phyloP scores from a whole-genome alignment of 2,329 filamentous ascomycete genomes.

The Trichoderma sp. region DNA sequence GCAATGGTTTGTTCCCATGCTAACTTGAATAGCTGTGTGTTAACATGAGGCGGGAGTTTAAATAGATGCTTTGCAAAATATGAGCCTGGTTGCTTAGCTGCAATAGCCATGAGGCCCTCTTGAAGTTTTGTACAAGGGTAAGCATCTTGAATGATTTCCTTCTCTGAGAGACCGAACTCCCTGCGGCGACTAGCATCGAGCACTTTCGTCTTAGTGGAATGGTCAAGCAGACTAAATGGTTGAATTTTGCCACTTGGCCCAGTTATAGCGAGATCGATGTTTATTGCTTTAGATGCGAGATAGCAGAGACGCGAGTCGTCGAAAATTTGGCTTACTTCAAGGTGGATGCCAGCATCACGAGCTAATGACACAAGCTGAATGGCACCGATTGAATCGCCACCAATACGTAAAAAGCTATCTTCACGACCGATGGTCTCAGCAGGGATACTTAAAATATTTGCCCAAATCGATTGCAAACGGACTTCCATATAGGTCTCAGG shows the following conservation, averaged over 20 bases:
- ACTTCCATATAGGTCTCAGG: conserved; percentile 24
- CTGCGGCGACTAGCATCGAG: not conserved
- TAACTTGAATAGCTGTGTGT: not conserved
- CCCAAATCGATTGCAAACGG: conserved; percentile 1
- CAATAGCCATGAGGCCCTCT: conserved; percentile 1
- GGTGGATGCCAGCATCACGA: not conserved
- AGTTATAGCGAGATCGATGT: not conserved
- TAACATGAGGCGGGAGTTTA: not conserved
- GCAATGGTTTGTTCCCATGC: not conserved
- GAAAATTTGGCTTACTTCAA: conserved; percentile 1
- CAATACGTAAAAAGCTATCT: conserved; percentile 14
- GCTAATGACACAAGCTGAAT: conserved; percentile 6
- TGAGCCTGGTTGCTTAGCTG: not conserved
- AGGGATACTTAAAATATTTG: not conserved
- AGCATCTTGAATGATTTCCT: not conserved
- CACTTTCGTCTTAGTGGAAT: not conserved
- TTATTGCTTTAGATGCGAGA: not conserved
- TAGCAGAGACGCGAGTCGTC: not conserved
- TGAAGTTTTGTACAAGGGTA: conserved; percentile 6
- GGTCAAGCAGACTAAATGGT: not conserved
- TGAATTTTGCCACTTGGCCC: not conserved
- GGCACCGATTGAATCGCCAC: conserved; percentile 11
- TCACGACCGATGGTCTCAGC: not conserved
- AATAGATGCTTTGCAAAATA: not conserved
- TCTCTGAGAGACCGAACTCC: not conserved